Evolutionary conservation across 106 monocot species (phyloP).

Genomic region (Dioscorea dumetorum): DNA sequence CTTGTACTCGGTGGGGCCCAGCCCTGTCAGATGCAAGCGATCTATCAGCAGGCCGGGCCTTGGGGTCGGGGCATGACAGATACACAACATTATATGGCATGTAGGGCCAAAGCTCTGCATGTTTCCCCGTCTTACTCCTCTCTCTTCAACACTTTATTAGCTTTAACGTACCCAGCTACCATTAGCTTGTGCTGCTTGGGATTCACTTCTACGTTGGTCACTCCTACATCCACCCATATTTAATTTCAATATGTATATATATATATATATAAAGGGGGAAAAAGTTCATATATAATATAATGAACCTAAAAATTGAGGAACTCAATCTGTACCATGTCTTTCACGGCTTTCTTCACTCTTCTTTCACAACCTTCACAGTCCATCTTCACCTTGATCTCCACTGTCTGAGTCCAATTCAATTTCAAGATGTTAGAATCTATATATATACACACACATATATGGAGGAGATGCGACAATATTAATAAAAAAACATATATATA

Average conservation of each 20-base stretch:
- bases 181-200: conserved; percentile 9
- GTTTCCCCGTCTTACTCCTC: conserved; percentile 3
- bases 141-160: conserved; percentile 10
- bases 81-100: conserved; percentile 1
- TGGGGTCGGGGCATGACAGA: too few species aligned
- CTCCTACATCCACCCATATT: conserved; percentile 1
- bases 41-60: too few species aligned
- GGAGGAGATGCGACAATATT: background rate
- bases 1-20: too few species aligned
- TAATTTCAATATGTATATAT: too few species aligned
- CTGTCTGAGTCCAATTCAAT: conserved; percentile 5
- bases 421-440: background rate
- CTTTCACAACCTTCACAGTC: conserved; percentile 15
- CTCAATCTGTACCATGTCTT: conserved; percentile 3
- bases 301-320: too few species aligned
- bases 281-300: too few species aligned
- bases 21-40: too few species aligned
- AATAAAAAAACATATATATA: background rate
- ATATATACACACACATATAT: background rate
- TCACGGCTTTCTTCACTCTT: background rate
- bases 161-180: conserved; percentile 7
- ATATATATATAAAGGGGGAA: too few species aligned
- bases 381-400: conserved; percentile 8
- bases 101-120: conserved; percentile 10
- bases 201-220: background rate